Evolutionary conservation across 345 rosid genomes (phyloP).

Genomic region (Citrus australasica): DNA sequence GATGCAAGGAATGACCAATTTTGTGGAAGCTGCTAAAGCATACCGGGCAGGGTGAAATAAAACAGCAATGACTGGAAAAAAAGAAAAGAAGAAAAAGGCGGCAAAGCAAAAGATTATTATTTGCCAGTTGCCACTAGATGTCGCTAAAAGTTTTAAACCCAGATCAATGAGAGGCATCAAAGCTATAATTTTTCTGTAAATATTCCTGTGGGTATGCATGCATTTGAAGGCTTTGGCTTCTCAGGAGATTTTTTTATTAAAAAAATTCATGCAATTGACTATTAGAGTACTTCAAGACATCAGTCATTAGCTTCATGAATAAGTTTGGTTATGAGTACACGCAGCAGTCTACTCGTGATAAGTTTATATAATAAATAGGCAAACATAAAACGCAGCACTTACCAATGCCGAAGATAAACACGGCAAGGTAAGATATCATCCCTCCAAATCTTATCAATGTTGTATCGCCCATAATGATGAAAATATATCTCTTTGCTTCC

Average conservation of each 20-base stretch:
- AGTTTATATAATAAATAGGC: not conserved
- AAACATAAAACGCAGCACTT: conserved; percentile 6
- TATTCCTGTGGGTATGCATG: not conserved
- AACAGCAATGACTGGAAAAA: not conserved
- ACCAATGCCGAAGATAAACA: conserved; percentile 90
- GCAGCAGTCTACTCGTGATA: too few species aligned
- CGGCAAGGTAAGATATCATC: conserved; percentile 92
- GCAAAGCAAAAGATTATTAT: not conserved
- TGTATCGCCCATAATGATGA: conserved; percentile 64
- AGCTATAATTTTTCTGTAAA: not conserved
- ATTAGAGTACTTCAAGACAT: not conserved
- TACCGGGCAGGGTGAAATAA: not conserved
- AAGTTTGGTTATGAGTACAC: not conserved
- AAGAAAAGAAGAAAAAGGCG: not conserved
- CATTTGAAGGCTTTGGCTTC: not conserved
- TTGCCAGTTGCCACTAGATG: not conserved
- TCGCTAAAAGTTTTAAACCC: not conserved
- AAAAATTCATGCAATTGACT: not conserved
- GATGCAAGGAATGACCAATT: not conserved
- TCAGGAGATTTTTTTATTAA: not conserved
- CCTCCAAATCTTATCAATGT: conserved; percentile 80
- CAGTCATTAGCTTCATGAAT: not conserved
- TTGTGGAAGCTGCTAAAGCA: not conserved
- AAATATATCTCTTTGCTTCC: conserved; percentile 71
- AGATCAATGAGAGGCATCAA: not conserved